Conservation (phyloP, 1,284 basidiomycete genomes). For the Trichosporon sp. region DNA sequence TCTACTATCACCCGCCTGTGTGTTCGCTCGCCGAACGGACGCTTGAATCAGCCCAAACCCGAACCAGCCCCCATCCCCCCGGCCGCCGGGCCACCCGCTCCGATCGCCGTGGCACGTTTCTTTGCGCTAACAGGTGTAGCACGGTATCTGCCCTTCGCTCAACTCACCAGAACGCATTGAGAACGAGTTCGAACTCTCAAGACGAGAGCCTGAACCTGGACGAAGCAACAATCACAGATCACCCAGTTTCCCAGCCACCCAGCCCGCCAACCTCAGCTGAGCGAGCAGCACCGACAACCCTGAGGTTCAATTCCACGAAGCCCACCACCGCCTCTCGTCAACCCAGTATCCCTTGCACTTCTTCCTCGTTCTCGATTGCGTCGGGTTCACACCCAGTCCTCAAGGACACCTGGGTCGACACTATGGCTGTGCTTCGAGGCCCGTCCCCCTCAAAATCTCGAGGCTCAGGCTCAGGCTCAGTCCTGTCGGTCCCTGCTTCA, state of each 20-base stretch:
- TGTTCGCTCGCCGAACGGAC: background rate
- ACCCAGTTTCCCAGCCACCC: background rate
- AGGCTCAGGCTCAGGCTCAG: background rate
- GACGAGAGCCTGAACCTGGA: background rate
- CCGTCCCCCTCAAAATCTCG: background rate
- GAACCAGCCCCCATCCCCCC: background rate
- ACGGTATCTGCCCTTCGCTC: background rate
- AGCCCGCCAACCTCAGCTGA: slow-evolving; percentile 3
- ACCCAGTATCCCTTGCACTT: slow-evolving; percentile 2
- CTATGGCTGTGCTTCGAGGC: slow-evolving; percentile 14
- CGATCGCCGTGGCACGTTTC: slow-evolving; percentile 18
- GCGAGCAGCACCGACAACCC: background rate
- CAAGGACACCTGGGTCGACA: slow-evolving; percentile 9
- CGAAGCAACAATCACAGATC: background rate
- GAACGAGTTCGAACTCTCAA: background rate
- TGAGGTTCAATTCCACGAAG: background rate
- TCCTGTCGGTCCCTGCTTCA: background rate
- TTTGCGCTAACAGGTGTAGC: background rate
- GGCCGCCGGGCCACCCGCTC: background rate
- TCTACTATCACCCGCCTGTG: background rate
- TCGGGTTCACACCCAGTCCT: background rate
- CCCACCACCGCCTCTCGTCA: slow-evolving; percentile 1
- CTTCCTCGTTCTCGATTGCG: background rate
- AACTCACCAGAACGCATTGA: background rate
- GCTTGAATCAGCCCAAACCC: slow-evolving; percentile 10